phyloP scores from a whole-genome alignment of 345 rosid species.

The Sapria himalayana region DNA sequence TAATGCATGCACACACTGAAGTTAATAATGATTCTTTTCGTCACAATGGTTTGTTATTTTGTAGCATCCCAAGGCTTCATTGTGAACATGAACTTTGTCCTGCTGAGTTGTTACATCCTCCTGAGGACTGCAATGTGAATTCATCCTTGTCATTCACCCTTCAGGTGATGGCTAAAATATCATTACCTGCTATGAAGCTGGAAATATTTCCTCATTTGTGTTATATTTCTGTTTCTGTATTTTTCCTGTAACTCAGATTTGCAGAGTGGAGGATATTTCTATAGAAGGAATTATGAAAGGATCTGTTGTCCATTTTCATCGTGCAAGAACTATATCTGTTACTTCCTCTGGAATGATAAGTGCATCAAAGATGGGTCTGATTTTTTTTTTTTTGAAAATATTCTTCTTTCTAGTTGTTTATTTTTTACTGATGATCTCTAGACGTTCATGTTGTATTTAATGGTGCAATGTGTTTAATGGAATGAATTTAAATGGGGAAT shows the following conservation, averaged over 20 bases:
- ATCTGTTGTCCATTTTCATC: conserved; percentile 86
- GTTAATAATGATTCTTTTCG: too few relatives aligned
- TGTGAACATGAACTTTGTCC: conserved; percentile 77
- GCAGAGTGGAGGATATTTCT: conserved; percentile 88
- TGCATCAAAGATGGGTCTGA: conserved; percentile 72
- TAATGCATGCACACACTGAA: too few relatives aligned
- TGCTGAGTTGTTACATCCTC: conserved; percentile 63
- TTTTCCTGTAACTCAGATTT: conserved; percentile 33
- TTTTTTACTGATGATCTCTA: neutral
- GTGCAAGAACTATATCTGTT: conserved; percentile 64
- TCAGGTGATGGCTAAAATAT: conserved; percentile 35
- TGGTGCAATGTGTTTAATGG: too few relatives aligned
- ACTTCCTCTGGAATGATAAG: conserved; percentile 59
- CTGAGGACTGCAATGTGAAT: conserved; percentile 99
- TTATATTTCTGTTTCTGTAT: conserved; percentile 11
- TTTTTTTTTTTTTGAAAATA: conserved; percentile 1
- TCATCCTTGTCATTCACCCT: conserved; percentile 85
- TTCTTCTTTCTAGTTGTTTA: neutral
- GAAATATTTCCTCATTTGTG: conserved; percentile 6
- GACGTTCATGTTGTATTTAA: too few relatives aligned
- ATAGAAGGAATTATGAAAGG: conserved; percentile 82
- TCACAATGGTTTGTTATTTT: too few relatives aligned
- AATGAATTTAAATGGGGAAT: too few relatives aligned
- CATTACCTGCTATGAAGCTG: conserved; percentile 7
- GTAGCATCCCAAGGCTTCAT: conserved; percentile 71